Evolutionary conservation across 805 yeast species (phyloP).

Genomic region (Ogataea zsoltii): DNA sequence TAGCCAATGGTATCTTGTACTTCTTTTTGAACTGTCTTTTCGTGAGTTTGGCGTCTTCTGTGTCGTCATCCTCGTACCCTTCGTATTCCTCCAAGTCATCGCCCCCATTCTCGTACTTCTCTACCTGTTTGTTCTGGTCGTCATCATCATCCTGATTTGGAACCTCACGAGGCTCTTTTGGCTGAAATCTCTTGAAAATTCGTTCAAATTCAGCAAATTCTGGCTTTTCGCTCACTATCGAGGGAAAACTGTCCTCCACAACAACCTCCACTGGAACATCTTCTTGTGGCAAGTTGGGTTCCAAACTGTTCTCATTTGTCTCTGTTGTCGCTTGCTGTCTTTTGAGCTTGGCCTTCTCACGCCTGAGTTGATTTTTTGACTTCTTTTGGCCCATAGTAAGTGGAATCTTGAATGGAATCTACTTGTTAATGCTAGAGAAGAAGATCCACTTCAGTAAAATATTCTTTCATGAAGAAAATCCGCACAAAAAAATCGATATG

Average conservation of each 20-base stretch:
- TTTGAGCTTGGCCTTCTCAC: conserved; percentile 46
- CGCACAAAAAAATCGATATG: no score
- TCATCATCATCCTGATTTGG: neutral
- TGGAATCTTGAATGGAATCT: neutral
- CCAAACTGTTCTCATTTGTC: conserved; percentile 1
- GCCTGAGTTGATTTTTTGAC: conserved; percentile 54
- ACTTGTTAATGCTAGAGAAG: no score
- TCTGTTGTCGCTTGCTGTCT: conserved; percentile 5
- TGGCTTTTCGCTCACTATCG: neutral
- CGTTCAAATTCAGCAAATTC: conserved; percentile 16
- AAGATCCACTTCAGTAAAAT: no score
- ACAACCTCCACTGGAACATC: conserved; percentile 7
- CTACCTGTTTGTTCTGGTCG: neutral
- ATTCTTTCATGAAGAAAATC: no score
- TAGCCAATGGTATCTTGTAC: conserved; percentile 64
- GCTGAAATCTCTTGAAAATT: conserved; percentile 26
- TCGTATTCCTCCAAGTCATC: conserved; percentile 17
- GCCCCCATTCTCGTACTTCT: conserved; percentile 14
- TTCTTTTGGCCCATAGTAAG: conserved; percentile 31
- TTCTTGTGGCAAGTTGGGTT: neutral
- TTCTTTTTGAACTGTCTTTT: conserved; percentile 53
- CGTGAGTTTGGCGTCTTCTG: conserved; percentile 30
- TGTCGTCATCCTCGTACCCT: conserved; percentile 25
- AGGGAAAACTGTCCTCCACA: conserved; percentile 5
- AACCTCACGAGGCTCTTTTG: conserved; percentile 2